Percentiles rank a stretch among this genome's conserved stretches.
Conservation (phyloP, 78 protist species). For the slime mould (Dictyostelium discoideum) region DNA sequence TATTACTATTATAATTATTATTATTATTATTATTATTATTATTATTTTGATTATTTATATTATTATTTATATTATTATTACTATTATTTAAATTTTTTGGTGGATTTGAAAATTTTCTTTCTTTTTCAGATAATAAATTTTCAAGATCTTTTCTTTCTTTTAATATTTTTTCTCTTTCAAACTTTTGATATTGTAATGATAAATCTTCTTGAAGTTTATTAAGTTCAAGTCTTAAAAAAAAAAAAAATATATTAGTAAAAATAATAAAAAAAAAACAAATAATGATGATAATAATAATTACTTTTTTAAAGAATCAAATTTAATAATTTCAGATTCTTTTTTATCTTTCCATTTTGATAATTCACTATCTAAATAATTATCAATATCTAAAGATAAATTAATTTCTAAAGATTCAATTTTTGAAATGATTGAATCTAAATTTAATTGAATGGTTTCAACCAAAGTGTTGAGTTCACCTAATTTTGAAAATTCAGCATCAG, state of each 20-base stretch:
- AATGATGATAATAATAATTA: background rate
- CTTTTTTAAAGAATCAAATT: slow-evolving; percentile 46
- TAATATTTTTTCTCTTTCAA: slow-evolving; percentile 56
- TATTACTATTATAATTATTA: background rate
- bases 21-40: background rate
- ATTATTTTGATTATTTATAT: background rate
- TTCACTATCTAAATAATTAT: slow-evolving; percentile 52
- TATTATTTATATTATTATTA: too few species aligned
- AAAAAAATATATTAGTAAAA: background rate
- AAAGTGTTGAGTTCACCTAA: slow-evolving; percentile 19
- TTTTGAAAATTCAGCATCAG: slow-evolving; percentile 17
- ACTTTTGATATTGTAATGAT: slow-evolving; percentile 19
- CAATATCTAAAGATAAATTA: slow-evolving; percentile 49
- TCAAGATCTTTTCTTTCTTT: slow-evolving; percentile 16
- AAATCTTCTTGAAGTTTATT: slow-evolving; percentile 58
- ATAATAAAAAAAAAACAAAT: background rate
- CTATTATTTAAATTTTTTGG: background rate
- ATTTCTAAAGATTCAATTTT: slow-evolving; percentile 62
- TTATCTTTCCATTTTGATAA: slow-evolving; percentile 38
- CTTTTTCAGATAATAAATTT: background rate
- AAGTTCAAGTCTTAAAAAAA: slow-evolving; percentile 4
- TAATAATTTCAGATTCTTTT: slow-evolving; percentile 28
- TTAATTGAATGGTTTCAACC: slow-evolving; percentile 36
- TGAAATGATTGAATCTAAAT: slow-evolving; percentile 24
- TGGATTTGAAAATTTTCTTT: slow-evolving; percentile 14